Evolutionary conservation across 176 grass and related monocot genomes (phyloP), one percentile per base, ranked within the genome.

Genomic region (Bothriochloa decipiens): DNA sequence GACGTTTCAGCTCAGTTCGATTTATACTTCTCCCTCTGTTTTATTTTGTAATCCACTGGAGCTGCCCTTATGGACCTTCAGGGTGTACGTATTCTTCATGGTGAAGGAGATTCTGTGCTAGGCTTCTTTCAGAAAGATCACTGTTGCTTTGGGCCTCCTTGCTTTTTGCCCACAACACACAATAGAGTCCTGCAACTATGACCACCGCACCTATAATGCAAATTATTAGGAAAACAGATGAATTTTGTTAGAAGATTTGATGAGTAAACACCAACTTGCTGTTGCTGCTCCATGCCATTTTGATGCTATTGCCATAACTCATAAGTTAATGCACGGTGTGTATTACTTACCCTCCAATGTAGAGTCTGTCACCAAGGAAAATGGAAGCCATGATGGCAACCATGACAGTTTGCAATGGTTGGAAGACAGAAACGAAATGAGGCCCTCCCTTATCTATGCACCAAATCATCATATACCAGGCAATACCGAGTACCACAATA

Each of bases 391-490:
- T 86, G 64, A 90, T 78, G 55, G 86, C 86, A 46, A 93, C 88
- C 55, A 81, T 65, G 35, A 90, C 78, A 36, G 91, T 93, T 81
- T 90, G 91, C 65, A 88, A 64, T 70, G 91, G 91, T 49, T 90
- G 88, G 81, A 93, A 93, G 13, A 85, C 78, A 62, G 91, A 74
- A 43, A 75, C 82, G 40, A 90, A 93, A 16, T 86, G 85, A 8
- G 88, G 85, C 1, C 91, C 91, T 49, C 82, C 88, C 87, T 73
- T 88, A 12, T 80, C 70, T 53, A 93, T 88, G 36, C 88, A 93
- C 91, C 88, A 93, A 70, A 90, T 81, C 57, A 86, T 88, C 7
- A 90, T 68, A 75, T 86, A 86, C 58, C 88, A 84, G 66, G 74
- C 55, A 47, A 93, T 22, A 45, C 92, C 89, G 22, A 89, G 86